Conservation (phyloP, 1,139 yeast genomes). For the Yamadazyma triangularis region DNA sequence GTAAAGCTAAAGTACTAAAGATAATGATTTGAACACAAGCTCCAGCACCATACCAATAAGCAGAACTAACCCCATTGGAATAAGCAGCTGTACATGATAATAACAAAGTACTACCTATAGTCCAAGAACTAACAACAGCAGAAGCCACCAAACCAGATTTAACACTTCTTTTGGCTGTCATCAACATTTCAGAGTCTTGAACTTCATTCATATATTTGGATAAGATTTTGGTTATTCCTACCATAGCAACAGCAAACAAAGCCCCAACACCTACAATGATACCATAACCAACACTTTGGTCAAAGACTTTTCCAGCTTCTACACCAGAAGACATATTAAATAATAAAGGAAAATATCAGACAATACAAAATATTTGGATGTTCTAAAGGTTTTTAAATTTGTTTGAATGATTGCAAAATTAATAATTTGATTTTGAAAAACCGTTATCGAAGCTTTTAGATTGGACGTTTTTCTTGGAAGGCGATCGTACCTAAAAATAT, state of each 20-base stretch:
- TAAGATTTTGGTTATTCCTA: slow-evolving; percentile 24
- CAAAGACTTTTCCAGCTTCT: slow-evolving; percentile 10
- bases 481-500: no score
- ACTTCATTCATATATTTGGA: slow-evolving; percentile 27
- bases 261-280: slow-evolving; percentile 37
- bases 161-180: slow-evolving; percentile 34
- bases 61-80: slow-evolving; percentile 41
- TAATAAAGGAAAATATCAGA: no score
- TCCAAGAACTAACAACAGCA: slow-evolving; percentile 37
- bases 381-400: no score
- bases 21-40: slow-evolving; percentile 69
- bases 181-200: slow-evolving; percentile 35
- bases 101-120: slow-evolving; percentile 35
- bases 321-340: no score
- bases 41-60: slow-evolving; percentile 74
- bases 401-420: no score
- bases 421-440: no score
- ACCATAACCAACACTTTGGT: slow-evolving; percentile 32
- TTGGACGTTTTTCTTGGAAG: no score
- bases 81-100: slow-evolving; percentile 29
- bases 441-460: no score
- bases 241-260: slow-evolving; percentile 35
- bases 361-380: no score
- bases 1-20: slow-evolving; percentile 73
- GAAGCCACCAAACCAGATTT: slow-evolving; percentile 32